A percentile compares a stretch with the other conserved stretches of the same genome.
These are phyloP conservation scores for Starmerella floris DNA, from an alignment of 805 yeast species.

Conservation along the genomic window DNA sequence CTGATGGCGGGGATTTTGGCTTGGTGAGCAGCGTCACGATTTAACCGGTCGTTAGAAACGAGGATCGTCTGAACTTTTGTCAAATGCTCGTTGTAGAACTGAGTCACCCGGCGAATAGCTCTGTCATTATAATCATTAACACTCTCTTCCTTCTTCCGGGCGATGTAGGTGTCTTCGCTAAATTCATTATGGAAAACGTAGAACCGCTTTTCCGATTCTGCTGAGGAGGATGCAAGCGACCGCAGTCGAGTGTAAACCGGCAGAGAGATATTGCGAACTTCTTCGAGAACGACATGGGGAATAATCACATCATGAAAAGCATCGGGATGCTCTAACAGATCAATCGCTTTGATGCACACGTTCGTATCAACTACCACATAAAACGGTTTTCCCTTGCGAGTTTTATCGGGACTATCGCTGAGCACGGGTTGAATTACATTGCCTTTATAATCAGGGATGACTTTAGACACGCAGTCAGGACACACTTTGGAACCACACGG, in stretches of 20 bases:
- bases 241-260: slow-evolving; percentile 81
- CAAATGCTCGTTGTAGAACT: slow-evolving; percentile 63
- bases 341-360: slow-evolving; percentile 76
- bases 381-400: slow-evolving; percentile 46
- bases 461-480: slow-evolving; percentile 42
- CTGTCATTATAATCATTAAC: slow-evolving; percentile 86
- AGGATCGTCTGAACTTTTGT: slow-evolving; percentile 25
- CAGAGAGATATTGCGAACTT: slow-evolving; percentile 72
- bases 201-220: slow-evolving; percentile 57
- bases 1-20: slow-evolving; percentile 46
- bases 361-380: slow-evolving; percentile 81
- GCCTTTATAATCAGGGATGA: slow-evolving; percentile 44
- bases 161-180: slow-evolving; percentile 51
- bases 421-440: slow-evolving; percentile 53
- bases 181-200: slow-evolving; percentile 91
- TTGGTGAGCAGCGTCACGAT: slow-evolving; percentile 41
- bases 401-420: slow-evolving; percentile 30
- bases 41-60: slow-evolving; percentile 67
- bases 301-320: slow-evolving; percentile 79
- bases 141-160: slow-evolving; percentile 50
- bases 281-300: slow-evolving; percentile 93
- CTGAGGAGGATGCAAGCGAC: slow-evolving; percentile 42
- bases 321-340: slow-evolving; percentile 61
- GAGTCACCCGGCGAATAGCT: slow-evolving; percentile 63
- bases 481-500: slow-evolving; percentile 78